A percentile compares a stretch with the other conserved stretches of the same genome.
Conservation (phyloP, 768 basidiomycete genomes). For the Naganishia onofrii region DNA sequence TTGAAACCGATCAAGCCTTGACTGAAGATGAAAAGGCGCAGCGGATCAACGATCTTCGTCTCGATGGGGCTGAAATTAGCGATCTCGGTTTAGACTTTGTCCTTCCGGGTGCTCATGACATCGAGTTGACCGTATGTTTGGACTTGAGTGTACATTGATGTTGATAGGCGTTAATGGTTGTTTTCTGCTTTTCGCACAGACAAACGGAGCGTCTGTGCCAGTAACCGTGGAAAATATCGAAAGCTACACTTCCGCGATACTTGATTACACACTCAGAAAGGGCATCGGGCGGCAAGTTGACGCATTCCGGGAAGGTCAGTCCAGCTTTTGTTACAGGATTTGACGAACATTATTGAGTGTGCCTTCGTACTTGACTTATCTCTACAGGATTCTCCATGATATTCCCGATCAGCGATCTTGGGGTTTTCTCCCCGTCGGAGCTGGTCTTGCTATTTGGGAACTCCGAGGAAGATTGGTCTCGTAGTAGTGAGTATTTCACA, state of each 20-base stretch:
- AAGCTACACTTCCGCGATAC: conserved; percentile 80
- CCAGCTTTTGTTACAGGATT: not conserved
- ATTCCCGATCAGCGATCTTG: conserved; percentile 85
- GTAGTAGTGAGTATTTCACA: conserved; percentile 69
- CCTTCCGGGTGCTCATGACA: conserved; percentile 81
- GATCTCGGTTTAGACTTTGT: conserved; percentile 95
- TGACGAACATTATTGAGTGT: not conserved
- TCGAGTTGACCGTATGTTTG: conserved; percentile 73
- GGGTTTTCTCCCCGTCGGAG: conserved; percentile 90
- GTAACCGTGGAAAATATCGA: conserved; percentile 86
- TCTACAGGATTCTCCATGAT: conserved; percentile 60
- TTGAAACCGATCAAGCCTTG: conserved; percentile 56
- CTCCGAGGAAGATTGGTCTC: conserved; percentile 94
- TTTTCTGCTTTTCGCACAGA: conserved; percentile 54
- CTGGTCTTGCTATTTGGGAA: conserved; percentile 94
- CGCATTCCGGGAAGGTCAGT: conserved; percentile 74
- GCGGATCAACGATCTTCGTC: not conserved
- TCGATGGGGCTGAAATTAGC: conserved; percentile 64
- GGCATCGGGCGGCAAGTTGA: conserved; percentile 75
- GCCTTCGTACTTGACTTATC: not conserved
- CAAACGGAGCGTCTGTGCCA: conserved; percentile 70
- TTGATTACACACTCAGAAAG: conserved; percentile 81
- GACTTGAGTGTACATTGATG: not conserved
- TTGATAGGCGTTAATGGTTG: conserved; percentile 16
- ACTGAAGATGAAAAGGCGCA: not conserved